Evolutionary conservation across 1,139 yeast genomes (phyloP).

Genomic region (Scheffersomyces stambukii): DNA sequence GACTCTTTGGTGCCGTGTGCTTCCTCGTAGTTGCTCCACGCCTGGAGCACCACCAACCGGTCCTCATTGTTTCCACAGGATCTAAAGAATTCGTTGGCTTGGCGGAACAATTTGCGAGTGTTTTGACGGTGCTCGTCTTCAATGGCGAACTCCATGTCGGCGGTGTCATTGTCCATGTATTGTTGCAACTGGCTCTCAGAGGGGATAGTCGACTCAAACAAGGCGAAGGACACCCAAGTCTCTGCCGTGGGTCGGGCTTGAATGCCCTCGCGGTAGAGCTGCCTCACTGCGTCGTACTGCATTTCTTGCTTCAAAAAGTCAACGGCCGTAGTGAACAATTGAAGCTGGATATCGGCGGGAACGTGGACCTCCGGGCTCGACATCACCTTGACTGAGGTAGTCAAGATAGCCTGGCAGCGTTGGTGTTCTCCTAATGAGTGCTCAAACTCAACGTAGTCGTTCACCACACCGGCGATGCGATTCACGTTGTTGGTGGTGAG

Average conservation of each 20-base stretch:
- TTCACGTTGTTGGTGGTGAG: slow-evolving; percentile 39
- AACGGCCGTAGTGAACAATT: slow-evolving; percentile 48
- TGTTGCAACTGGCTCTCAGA: slow-evolving; percentile 44
- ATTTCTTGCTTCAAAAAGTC: slow-evolving; percentile 57
- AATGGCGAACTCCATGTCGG: slow-evolving; percentile 50
- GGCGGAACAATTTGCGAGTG: slow-evolving; percentile 54
- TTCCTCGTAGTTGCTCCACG: slow-evolving; percentile 63
- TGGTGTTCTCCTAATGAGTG: slow-evolving; percentile 63
- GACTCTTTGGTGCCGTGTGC: slow-evolving; percentile 52
- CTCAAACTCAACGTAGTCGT: slow-evolving; percentile 67
- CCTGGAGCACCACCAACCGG: slow-evolving; percentile 54
- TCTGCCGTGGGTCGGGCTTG: slow-evolving; percentile 29
- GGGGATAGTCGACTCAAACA: slow-evolving; percentile 69
- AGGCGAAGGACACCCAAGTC: slow-evolving; percentile 66
- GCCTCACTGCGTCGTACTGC: slow-evolving; percentile 56
- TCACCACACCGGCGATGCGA: slow-evolving; percentile 19
- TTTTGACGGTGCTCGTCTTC: slow-evolving; percentile 48
- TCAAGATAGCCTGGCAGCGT: slow-evolving; percentile 60
- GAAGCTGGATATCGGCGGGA: slow-evolving; percentile 14
- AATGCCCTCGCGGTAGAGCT: slow-evolving; percentile 44
- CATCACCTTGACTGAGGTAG: slow-evolving; percentile 38
- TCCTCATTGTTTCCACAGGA: slow-evolving; percentile 31
- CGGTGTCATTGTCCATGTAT: slow-evolving; percentile 37
- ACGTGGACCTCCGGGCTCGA: slow-evolving; percentile 10
- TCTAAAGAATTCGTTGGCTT: slow-evolving; percentile 49